Evolutionary conservation across 768 basidiomycete species (phyloP).

Genomic region (Strobilomyces dryophilus): DNA sequence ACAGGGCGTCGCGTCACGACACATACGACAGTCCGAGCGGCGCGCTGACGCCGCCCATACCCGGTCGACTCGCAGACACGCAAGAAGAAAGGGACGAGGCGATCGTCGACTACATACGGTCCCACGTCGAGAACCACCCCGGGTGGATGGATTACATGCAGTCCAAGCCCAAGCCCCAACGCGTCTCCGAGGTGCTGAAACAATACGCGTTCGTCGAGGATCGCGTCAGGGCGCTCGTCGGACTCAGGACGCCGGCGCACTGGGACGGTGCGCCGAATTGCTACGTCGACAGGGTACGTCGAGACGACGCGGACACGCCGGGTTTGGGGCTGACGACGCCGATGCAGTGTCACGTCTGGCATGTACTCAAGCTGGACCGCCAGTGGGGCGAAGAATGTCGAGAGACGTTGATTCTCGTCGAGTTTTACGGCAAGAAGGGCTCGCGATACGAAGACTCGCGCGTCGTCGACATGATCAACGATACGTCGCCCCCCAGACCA

Average conservation of each 20-base stretch:
- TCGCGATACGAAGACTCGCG: conserved; percentile 43
- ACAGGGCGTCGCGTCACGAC: background rate
- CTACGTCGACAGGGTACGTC: conserved; percentile 44
- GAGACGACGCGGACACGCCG: conserved; percentile 2
- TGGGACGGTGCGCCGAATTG: conserved; percentile 31
- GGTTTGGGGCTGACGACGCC: background rate
- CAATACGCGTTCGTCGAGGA: conserved; percentile 53
- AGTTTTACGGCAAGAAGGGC: conserved; percentile 55
- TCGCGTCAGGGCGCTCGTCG: conserved; percentile 44
- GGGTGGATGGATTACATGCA: conserved; percentile 46
- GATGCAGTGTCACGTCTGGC: conserved; percentile 45
- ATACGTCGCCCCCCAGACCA: conserved; percentile 38
- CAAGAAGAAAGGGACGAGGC: conserved; percentile 38
- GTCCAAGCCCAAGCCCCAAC: conserved; percentile 37
- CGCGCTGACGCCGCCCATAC: conserved; percentile 21
- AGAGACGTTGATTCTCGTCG: conserved; percentile 48
- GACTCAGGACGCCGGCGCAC: conserved; percentile 40
- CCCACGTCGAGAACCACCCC: conserved; percentile 40
- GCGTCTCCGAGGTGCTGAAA: conserved; percentile 39
- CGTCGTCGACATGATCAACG: conserved; percentile 49
- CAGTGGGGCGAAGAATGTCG: conserved; percentile 45
- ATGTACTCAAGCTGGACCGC: conserved; percentile 42
- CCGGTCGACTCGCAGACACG: conserved; percentile 30
- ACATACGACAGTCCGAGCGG: background rate
- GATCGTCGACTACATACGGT: conserved; percentile 42